Evolutionary conservation across 169 alveolate genomes (phyloP), one percentile per base, ranked within the genome.

Genomic region (Sarcocystis neurona): DNA sequence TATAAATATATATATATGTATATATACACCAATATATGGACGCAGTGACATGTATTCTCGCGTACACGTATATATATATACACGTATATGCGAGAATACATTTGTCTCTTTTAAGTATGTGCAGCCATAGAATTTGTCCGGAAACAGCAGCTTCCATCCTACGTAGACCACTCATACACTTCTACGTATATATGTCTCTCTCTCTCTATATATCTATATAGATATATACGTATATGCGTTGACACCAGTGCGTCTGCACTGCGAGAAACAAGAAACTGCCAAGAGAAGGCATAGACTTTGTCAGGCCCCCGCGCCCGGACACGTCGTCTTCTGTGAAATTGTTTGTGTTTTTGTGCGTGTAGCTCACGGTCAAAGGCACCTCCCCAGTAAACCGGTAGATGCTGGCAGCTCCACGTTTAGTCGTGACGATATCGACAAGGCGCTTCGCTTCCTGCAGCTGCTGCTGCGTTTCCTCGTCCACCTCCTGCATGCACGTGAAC

Each of bases 381-480:
- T 72, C 82, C 23, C 82, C 82, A 1, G 82, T 37, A 53, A 72
- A 72, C 41, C 82, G 15, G 56, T 5, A 72, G 47, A 72, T 72
- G 82, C 41, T 32, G 0, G 82, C 47, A 15, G 82, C 39, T 30
- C 32, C 41, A 10, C 82, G 50, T 47, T 72, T 72, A 4, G 58
- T n/a, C 58, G 82, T 72, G 56, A 72, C 82, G 18, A 72, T 3
- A 53, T 72, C 82, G 56, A 72, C 41, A 1, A 72, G 56, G 2
- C 82, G 82, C 56, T 72, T 72, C 82, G 82, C 82, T 30, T 72
- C 82, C 10, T 47, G 34, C 18, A 72, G 82, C 2, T 72, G 15
- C 27, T 12, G 58, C 3, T 56, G 82, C 46, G 34, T 56, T 3
- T 72, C 82, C 34, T 72, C 82, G 82, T 72, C 82, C 39, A 72